Conservation (phyloP, 164 flowering plant species). For the Warburgia ugandensis region DNA sequence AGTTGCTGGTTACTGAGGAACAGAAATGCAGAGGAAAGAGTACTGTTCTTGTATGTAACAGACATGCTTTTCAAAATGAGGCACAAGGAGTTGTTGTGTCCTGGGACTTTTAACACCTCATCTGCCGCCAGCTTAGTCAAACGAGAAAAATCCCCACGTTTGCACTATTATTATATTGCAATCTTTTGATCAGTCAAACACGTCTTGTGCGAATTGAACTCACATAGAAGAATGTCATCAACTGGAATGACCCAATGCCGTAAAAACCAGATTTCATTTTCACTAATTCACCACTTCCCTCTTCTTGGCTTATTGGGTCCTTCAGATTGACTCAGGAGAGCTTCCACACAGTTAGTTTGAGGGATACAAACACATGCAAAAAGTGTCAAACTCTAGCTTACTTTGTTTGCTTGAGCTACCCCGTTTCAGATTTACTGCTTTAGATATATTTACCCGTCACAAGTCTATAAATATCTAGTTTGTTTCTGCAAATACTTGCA, state of each 20-base stretch:
- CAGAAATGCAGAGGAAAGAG: too few species aligned
- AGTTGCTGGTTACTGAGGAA: too few species aligned
- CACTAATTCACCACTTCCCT: neutral
- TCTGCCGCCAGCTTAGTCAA: conserved; percentile 22
- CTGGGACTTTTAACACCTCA: too few species aligned
- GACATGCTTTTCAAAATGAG: too few species aligned
- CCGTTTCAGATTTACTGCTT: too few species aligned
- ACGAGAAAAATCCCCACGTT: conserved; percentile 18
- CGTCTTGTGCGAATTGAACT: conserved; percentile 24
- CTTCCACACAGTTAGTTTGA: neutral
- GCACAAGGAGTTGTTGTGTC: too few species aligned
- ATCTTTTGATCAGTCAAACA: conserved; percentile 23
- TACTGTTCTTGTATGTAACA: too few species aligned
- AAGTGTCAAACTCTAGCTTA: neutral
- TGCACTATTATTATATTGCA: conserved; percentile 1
- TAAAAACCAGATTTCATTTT: conserved; percentile 9
- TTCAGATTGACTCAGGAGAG: neutral
- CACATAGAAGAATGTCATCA: conserved; percentile 12
- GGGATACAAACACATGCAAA: neutral
- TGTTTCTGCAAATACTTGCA: conserved; percentile 10
- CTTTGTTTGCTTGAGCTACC: neutral
- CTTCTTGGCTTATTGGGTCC: neutral
- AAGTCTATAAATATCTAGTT: conserved; percentile 14
- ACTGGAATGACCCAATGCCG: conserved; percentile 13
- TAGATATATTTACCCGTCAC: conserved; percentile 3